A percentile compares a stretch with the other conserved stretches of the same genome.
Evolutionary conservation across 2,329 filamentous ascomycete genomes (phyloP).

Genomic region (Zymoseptoria ardabiliae): DNA sequence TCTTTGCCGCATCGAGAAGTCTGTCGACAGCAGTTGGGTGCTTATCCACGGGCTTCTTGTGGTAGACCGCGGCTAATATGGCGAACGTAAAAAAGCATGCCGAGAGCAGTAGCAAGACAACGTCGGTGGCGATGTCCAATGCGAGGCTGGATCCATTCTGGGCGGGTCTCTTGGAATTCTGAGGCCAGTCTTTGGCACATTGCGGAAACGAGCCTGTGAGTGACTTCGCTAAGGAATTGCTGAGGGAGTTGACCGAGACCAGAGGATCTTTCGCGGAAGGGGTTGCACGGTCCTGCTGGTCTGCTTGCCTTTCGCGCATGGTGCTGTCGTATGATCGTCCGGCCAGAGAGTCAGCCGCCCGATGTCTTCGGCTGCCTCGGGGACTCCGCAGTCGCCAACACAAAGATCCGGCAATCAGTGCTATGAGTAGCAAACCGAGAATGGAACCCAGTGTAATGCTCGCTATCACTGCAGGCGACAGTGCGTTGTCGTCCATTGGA

Average conservation of each 20-base stretch:
- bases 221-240: not conserved
- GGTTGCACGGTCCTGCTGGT: not conserved
- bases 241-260: not conserved
- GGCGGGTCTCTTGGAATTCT: not conserved
- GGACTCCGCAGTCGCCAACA: not conserved
- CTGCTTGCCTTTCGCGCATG: not conserved
- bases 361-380: not conserved
- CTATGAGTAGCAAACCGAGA: not conserved
- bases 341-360: too few relatives aligned
- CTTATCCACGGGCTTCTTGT: not conserved
- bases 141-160: not conserved
- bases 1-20: not conserved
- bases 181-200: not conserved
- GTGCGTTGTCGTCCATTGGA: not conserved
- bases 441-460: not conserved
- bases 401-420: not conserved
- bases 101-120: not conserved
- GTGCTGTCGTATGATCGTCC: not conserved
- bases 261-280: not conserved
- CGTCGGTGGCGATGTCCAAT: not conserved
- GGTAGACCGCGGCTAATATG: not conserved
- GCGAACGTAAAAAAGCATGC: not conserved
- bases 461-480: not conserved
- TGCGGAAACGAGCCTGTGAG: not conserved
- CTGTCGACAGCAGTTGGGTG: not conserved